These are phyloP conservation scores for Trichoderma koningii DNA, from an alignment of 2,329 filamentous ascomycete genomes.

Conservation along the genomic window DNA sequence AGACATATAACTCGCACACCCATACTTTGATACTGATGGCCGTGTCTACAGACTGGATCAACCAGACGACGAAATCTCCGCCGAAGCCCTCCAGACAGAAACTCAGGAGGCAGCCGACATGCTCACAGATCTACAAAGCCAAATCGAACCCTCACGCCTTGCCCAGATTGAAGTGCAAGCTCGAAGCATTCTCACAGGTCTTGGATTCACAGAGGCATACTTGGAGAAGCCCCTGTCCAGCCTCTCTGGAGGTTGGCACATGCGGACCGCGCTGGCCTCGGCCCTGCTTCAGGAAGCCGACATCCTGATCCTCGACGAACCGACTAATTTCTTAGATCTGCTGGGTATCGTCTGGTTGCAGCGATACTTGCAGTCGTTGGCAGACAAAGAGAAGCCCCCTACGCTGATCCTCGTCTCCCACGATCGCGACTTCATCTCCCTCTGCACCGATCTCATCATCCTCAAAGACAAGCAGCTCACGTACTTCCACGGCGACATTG, in stretches of 20 bases:
- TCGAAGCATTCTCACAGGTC: conserved; percentile 64
- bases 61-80: conserved; percentile 56
- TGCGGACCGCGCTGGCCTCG: conserved; percentile 66
- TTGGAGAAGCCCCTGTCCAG: conserved; percentile 62
- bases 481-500: conserved; percentile 74
- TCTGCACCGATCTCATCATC: conserved; percentile 76
- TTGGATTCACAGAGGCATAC: conserved; percentile 68
- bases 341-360: conserved; percentile 85
- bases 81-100: conserved; percentile 61
- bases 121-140: conserved; percentile 67
- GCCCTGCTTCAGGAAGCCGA: conserved; percentile 73
- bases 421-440: conserved; percentile 77
- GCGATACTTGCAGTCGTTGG: conserved; percentile 63
- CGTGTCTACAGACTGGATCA: conserved; percentile 48
- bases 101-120: conserved; percentile 70
- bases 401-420: conserved; percentile 82
- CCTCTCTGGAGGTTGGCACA: conserved; percentile 77
- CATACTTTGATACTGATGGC: not conserved
- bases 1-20: not conserved
- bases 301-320: conserved; percentile 80
- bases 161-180: conserved; percentile 67
- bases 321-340: conserved; percentile 83
- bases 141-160: conserved; percentile 66
- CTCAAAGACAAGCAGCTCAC: conserved; percentile 70
- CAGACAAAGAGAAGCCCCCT: conserved; percentile 54